Evolutionary conservation across 352 stramenopile species (phyloP).

Genomic region (Globisporangium radiosum): DNA sequence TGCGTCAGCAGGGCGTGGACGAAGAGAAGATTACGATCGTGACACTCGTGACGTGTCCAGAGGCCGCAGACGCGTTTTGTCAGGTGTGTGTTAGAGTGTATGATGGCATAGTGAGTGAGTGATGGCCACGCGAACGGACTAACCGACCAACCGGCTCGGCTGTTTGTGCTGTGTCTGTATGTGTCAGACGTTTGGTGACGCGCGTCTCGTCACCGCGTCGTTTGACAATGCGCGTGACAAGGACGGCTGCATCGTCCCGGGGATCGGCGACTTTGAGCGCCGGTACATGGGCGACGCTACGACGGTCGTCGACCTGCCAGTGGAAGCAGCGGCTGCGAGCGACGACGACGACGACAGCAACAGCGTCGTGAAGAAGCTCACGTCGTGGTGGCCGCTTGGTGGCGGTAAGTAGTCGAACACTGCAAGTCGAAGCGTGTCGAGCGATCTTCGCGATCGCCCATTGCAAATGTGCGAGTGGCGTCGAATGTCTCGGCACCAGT

Average conservation of each 20-base stretch:
- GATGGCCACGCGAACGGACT: background rate
- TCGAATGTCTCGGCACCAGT: no score
- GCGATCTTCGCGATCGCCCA: background rate
- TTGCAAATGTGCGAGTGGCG: no score
- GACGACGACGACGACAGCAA: constrained; percentile 19
- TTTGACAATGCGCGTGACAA: constrained; percentile 59
- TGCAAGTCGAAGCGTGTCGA: background rate
- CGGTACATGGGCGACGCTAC: constrained; percentile 48
- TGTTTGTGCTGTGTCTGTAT: background rate
- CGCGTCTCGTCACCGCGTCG: constrained; percentile 68
- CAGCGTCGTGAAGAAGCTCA: constrained; percentile 33
- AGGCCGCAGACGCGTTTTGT: constrained; percentile 76
- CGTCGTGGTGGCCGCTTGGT: constrained; percentile 29
- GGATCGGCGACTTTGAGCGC: constrained; percentile 70
- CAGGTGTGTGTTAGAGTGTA: constrained; percentile 23
- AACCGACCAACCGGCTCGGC: no score
- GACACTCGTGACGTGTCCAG: constrained; percentile 71
- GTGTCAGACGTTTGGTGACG: constrained; percentile 51
- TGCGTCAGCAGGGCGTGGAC: constrained; percentile 64
- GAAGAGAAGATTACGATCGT: constrained; percentile 78
- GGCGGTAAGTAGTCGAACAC: constrained; percentile 8
- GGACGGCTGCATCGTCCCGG: constrained; percentile 59
- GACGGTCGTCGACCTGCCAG: constrained; percentile 24
- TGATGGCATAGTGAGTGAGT: no score
- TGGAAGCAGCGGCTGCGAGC: constrained; percentile 20